Base-by-base conservation (phyloP, 23 red algal species). In the Agarophyton chilense region DNA sequence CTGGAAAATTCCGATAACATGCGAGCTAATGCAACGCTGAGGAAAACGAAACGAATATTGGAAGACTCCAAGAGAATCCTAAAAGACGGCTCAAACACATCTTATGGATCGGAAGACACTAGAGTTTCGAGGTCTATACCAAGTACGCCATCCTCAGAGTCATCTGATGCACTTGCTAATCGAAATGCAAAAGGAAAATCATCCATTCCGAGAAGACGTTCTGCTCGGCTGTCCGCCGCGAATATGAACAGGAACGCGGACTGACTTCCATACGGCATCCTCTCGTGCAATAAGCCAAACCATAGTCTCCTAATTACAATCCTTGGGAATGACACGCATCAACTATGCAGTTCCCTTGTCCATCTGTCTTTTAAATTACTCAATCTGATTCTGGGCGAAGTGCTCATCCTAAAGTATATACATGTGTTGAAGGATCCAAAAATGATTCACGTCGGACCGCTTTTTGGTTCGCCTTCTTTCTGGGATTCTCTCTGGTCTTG, bases 111-210 rank as follows among this genome's bases (percentile, higher is more conserved):
- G 13, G 68, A 74, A 25, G 40, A 74, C 19, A 74, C 68, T 16
- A 74, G 68, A 74, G 68, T 45, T 45, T 49, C 47, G 68, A 74
- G 68, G 25, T 74, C 68, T 18, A 74, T n/a, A 46, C 4, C 68
- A 34, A 74, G 18, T 29, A 40, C 68, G 7, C 7, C 16, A 31
- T 46, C 17, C 10, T 46, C 60, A 25, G 35, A 65, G 31, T 65
- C 60, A 35, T 29, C 68, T 14, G 68, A 74, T 47, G 40, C 19
- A 28, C 68, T 49, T 25, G 10, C 41, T 0, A 74, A 74, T 10
- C 40, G 24, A 26, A 21, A 49, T 49, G 21, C n/a, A 28, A 29
- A 46, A 26, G 21, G 9, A 45, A 74, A 74, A 35, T 74, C 68
- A 25, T 18, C 40, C 6, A 24, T 74, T 21, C 68, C 68, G 5